phyloP scores from a whole-genome alignment of 257 asterid species.

The Solanum habrochaites region DNA sequence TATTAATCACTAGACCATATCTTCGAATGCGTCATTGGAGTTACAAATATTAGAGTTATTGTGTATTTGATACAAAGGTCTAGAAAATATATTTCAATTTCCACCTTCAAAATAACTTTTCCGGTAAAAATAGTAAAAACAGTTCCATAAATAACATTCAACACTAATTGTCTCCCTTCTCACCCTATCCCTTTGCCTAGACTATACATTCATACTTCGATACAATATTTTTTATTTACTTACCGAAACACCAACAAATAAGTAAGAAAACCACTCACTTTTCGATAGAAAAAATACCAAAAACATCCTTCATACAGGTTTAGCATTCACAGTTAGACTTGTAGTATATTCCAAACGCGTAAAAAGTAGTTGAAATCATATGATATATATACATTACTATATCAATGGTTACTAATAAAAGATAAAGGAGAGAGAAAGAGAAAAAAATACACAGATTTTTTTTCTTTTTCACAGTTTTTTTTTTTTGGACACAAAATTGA shows the following conservation, averaged over 20 bases:
- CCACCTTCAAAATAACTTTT: background rate
- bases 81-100: background rate
- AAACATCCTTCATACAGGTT: background rate
- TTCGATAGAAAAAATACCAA: background rate
- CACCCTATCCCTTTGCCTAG: background rate
- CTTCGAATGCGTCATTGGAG: fast-evolving
- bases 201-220: background rate
- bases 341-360: background rate
- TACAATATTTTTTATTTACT: background rate
- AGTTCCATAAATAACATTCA: background rate
- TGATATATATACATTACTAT: background rate
- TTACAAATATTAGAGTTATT: background rate
- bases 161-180: too few species aligned
- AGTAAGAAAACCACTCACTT: background rate
- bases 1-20: background rate
- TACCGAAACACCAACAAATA: background rate
- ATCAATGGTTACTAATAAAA: background rate
- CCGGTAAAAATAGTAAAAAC: background rate
- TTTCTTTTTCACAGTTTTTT: background rate
- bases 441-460: background rate
- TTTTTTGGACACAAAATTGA: conserved; percentile 2
- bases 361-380: background rate
- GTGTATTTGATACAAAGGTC: background rate
- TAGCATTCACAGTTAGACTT: background rate
- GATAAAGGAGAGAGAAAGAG: background rate